Percentiles rank a stretch among this genome's conserved stretches.
Evolutionary conservation across 2,329 filamentous ascomycete species (phyloP).

Genomic region (Fusarium heterosporum): DNA sequence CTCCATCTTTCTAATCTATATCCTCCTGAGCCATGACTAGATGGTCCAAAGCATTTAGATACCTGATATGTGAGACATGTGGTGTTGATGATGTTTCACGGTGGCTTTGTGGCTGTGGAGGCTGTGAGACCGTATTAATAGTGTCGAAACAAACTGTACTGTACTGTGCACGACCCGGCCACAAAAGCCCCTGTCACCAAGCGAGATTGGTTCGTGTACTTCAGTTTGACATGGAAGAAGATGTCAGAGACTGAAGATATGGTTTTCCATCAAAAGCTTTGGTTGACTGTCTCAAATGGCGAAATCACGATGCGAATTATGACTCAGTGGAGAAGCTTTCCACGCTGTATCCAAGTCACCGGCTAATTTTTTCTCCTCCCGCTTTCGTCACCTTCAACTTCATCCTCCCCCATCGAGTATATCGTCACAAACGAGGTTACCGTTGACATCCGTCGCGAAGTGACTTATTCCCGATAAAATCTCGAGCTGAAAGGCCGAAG

Average conservation of each 20-base stretch:
- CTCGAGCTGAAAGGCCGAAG: not conserved
- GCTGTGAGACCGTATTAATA: not conserved
- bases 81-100: not conserved
- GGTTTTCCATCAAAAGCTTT: constrained; percentile 5
- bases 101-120: constrained; percentile 9
- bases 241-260: constrained; percentile 6
- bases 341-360: constrained; percentile 25
- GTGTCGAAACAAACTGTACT: not conserved
- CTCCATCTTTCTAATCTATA: not conserved
- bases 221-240: constrained; percentile 3
- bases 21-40: not conserved
- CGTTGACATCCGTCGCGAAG: not conserved
- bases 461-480: not conserved
- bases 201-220: constrained; percentile 11
- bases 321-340: constrained; percentile 42
- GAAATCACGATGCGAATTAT: constrained; percentile 15
- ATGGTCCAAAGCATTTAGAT: not conserved
- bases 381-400: constrained; percentile 34
- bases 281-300: constrained; percentile 2
- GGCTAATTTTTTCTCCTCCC: constrained; percentile 44
- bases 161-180: constrained; percentile 19
- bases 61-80: not conserved
- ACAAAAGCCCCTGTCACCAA: constrained; percentile 24
- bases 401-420: constrained; percentile 6
- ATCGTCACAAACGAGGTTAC: constrained; percentile 8